These are phyloP conservation scores for Larix sibirica DNA, from an alignment of 83 land plant species.

Conservation along the genomic window DNA sequence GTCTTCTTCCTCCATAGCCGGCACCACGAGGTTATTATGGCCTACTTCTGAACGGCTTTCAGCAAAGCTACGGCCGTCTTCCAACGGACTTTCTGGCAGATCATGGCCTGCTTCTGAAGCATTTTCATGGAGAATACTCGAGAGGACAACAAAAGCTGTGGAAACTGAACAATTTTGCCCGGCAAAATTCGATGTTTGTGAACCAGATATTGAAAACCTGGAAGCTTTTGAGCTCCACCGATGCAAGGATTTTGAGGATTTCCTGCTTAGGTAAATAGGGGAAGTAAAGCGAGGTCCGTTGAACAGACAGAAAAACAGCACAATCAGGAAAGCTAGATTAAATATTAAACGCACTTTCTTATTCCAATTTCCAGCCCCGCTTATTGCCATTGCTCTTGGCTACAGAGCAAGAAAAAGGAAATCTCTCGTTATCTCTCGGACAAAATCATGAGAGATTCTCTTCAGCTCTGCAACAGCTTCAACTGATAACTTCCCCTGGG, in stretches of 20 bases:
- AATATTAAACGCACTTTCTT: neutral
- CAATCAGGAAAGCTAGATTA: neutral
- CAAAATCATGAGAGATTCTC: neutral
- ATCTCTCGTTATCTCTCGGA: neutral
- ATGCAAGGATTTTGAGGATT: neutral
- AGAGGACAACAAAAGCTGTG: too few species aligned
- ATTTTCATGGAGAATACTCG: neutral
- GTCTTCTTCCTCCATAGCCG: constrained; percentile 5
- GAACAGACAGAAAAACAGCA: neutral
- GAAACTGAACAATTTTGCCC: neutral
- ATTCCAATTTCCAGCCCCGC: neutral
- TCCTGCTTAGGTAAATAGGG: neutral
- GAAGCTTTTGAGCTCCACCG: neutral
- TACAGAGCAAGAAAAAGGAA: neutral
- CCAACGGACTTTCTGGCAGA: neutral
- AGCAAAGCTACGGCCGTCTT: neutral
- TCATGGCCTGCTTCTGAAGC: neutral
- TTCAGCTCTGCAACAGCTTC: neutral
- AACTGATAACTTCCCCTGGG: neutral
- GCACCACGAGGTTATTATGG: neutral
- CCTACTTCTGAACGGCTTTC: too few species aligned
- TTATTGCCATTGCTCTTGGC: neutral
- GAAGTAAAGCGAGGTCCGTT: neutral
- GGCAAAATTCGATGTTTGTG: neutral
- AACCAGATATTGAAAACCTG: neutral